Evolutionary conservation across 495 filamentous ascomycete genomes (phyloP).

Genomic region (Lepidopterella palustris): DNA sequence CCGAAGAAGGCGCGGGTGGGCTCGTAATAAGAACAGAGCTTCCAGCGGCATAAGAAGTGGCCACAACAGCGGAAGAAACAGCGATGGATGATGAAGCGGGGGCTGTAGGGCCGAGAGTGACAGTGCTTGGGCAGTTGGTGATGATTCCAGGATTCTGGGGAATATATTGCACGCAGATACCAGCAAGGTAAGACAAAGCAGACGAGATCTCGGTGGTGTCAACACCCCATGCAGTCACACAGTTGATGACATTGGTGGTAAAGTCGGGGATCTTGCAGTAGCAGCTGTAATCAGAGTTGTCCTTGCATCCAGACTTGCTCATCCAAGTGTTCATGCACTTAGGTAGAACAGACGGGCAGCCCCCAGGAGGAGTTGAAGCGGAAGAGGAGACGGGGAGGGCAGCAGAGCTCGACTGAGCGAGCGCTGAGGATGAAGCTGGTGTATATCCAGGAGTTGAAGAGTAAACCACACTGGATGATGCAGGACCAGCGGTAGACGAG

Average conservation of each 20-base stretch:
- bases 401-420: background rate
- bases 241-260: conserved; percentile 73
- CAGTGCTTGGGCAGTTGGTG: conserved; percentile 58
- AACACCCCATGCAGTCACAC: conserved; percentile 69
- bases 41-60: conserved; percentile 3
- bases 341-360: conserved; percentile 69
- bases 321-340: conserved; percentile 94
- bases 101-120: conserved; percentile 50
- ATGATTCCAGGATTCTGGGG: conserved; percentile 76
- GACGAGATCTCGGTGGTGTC: conserved; percentile 57
- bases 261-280: conserved; percentile 77
- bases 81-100: conserved; percentile 35
- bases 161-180: conserved; percentile 76
- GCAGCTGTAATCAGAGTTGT: conserved; percentile 78
- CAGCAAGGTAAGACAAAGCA: conserved; percentile 79
- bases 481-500: conserved; percentile 1
- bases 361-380: background rate
- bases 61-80: conserved; percentile 2
- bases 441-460: background rate
- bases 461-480: background rate
- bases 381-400: background rate
- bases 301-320: conserved; percentile 62
- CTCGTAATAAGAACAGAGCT: conserved; percentile 39
- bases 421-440: background rate
- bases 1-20: conserved; percentile 8